These are phyloP conservation scores for Tetracladium setigerum DNA, from an alignment of 495 filamentous ascomycete species.

Conservation along the genomic window DNA sequence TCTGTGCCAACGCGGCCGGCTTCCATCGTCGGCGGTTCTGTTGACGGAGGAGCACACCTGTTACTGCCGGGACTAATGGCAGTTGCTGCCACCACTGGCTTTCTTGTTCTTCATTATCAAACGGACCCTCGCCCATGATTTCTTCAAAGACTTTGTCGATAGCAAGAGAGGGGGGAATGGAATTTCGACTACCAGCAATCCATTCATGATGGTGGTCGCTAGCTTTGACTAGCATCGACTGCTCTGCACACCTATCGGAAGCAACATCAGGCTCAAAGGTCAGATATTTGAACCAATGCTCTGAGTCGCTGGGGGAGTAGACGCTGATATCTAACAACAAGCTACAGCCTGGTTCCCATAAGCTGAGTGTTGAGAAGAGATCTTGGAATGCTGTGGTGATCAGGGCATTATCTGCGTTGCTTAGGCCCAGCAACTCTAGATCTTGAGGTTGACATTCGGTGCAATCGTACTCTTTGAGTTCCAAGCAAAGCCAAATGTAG, in stretches of 20 bases:
- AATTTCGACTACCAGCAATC: conserved; percentile 21
- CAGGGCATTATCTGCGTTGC: conserved; percentile 17
- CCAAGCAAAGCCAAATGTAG: conserved; percentile 32
- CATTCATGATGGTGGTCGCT: conserved; percentile 23
- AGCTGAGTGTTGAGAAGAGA: conserved; percentile 30
- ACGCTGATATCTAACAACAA: conserved; percentile 34
- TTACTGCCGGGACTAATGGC: conserved; percentile 24
- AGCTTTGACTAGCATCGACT: conserved; percentile 18
- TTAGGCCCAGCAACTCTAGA: conserved; percentile 15
- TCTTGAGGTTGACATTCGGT: conserved; percentile 22
- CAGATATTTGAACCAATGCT: conserved; percentile 30
- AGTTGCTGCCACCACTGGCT: conserved; percentile 27
- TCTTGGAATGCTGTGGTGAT: conserved; percentile 27
- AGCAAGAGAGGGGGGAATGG: conserved; percentile 15
- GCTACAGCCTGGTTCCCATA: conserved; percentile 26
- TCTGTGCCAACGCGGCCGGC: conserved; percentile 21
- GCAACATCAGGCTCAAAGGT: conserved; percentile 24
- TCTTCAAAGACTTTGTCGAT: conserved; percentile 23
- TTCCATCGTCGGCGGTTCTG: conserved; percentile 29
- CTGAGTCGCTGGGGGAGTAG: conserved; percentile 30
- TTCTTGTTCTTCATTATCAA: conserved; percentile 21
- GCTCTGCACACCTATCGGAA: conserved; percentile 16
- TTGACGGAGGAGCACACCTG: conserved; percentile 26
- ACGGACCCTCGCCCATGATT: conserved; percentile 11
- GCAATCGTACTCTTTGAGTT: conserved; percentile 29